phyloP scores from a whole-genome alignment of 768 basidiomycete species.

The Phaeolepiota aurea region DNA sequence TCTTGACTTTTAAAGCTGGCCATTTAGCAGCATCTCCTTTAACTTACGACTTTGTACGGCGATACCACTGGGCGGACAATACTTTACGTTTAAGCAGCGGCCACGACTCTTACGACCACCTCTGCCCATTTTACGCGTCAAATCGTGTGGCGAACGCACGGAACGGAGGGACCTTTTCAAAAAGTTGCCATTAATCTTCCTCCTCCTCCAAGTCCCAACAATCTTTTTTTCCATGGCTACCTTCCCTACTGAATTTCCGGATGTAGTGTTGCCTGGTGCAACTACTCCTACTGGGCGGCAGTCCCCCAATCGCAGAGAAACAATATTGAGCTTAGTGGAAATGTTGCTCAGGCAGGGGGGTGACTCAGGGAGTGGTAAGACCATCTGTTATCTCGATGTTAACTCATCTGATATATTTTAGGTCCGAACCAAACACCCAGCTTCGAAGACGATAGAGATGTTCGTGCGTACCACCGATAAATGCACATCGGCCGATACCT shows the following conservation, averaged over 20 bases:
- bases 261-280: conserved; percentile 9
- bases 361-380: conserved; percentile 21
- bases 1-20: not conserved
- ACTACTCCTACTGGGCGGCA: conserved; percentile 17
- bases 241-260: conserved; percentile 11
- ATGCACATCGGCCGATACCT: not conserved
- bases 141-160: not conserved
- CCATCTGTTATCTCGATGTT: not conserved
- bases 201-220: too few species aligned
- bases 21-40: not conserved
- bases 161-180: too few species aligned
- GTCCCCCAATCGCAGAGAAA: conserved; percentile 32
- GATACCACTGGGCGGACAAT: too few species aligned
- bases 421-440: conserved; percentile 32
- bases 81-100: too few species aligned
- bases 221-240: too few species aligned
- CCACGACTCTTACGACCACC: not conserved
- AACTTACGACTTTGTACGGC: conserved; percentile 1
- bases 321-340: conserved; percentile 42
- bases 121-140: not conserved
- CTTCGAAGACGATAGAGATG: conserved; percentile 58
- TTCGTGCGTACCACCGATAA: conserved; percentile 39
- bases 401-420: conserved; percentile 9
- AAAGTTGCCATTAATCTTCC: too few species aligned
- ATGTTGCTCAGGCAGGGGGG: conserved; percentile 35